Base-by-base conservation (phyloP, 805 yeast genomes). In the Pichia pseudocactophila region DNA sequence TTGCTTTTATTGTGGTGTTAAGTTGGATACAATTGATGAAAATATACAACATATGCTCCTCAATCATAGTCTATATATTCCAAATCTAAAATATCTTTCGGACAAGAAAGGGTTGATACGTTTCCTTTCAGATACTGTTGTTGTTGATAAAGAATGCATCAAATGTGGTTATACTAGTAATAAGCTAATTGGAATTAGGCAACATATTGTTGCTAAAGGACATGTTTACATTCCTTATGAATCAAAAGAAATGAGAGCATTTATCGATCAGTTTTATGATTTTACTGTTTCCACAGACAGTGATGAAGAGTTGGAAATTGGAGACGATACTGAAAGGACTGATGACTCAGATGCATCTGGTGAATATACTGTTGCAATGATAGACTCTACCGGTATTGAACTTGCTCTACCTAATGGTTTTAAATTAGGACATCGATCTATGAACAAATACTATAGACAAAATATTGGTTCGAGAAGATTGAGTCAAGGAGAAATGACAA, bases 151-250 rank as follows among this genome's bases (percentile, higher is more conserved):
- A 51, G 73, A 79, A 53, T 92, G 98, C 59, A 61, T 89, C 34
- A 76, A 78, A 49, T 92, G 98, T 61, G 71, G 73, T 15, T 92
- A 80, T 60, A 76, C 80, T 56, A 97, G 97, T 12, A 76, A 76
- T 47, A 76, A 76, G 40, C 58, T 89, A 32, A 86, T 81, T 50
- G 84, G 96, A 46, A 89, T 85, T 7, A 78, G 97, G 49, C 92
- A 86, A 36, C 98, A 92, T 62, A 76, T 86, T 76, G 53, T 66
- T 3, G 71, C 80, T 4, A 92, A 90, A 62, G 81, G 90, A 39
- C 98, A 92, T 61, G 84, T 90, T 65, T 74, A 78, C 54, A 70
- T 92, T 43, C 97, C 97, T 0, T 92, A 82, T 62, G 97, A 92
- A 55, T 66, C 77, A 0, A 80, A 74, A 40, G 80, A 77, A 38